Evolutionary conservation across 345 rosid species (phyloP).

Genomic region (Garcia nutans): DNA sequence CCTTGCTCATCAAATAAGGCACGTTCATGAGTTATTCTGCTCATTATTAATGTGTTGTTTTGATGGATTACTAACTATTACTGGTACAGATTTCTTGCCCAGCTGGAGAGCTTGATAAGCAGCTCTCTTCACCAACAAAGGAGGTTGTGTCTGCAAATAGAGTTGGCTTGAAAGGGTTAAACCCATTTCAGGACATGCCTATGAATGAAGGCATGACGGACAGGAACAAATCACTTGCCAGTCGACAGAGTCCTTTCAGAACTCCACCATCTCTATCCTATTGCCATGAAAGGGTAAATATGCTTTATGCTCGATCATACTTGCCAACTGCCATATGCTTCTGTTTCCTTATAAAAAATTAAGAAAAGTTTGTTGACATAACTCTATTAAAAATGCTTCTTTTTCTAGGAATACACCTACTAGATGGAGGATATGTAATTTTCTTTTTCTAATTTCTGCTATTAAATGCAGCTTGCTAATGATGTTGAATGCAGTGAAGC

Average conservation of each 20-base stretch:
- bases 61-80: not conserved
- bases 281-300: constrained; percentile 56
- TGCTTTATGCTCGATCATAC: not conserved
- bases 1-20: constrained; percentile 63
- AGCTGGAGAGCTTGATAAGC: constrained; percentile 42
- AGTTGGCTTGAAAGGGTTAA: constrained; percentile 44
- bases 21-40: constrained; percentile 8
- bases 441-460: constrained; percentile 5
- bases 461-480: constrained; percentile 43
- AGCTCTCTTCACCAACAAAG: constrained; percentile 48
- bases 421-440: not conserved
- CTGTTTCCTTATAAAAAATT: constrained; percentile 2
- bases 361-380: not conserved
- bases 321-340: not conserved
- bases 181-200: constrained; percentile 39
- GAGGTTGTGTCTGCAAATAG: constrained; percentile 33
- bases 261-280: constrained; percentile 86
- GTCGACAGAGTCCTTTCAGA: constrained; percentile 74
- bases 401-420: not conserved
- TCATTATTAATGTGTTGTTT: not conserved
- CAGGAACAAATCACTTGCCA: constrained; percentile 24
- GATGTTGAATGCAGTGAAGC: constrained; percentile 40
- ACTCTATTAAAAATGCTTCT: not conserved
- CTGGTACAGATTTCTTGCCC: constrained; percentile 33
- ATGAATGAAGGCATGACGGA: constrained; percentile 21